Conservation (phyloP, 805 yeast species). For the Kregervanrija pseudodelftensis region DNA sequence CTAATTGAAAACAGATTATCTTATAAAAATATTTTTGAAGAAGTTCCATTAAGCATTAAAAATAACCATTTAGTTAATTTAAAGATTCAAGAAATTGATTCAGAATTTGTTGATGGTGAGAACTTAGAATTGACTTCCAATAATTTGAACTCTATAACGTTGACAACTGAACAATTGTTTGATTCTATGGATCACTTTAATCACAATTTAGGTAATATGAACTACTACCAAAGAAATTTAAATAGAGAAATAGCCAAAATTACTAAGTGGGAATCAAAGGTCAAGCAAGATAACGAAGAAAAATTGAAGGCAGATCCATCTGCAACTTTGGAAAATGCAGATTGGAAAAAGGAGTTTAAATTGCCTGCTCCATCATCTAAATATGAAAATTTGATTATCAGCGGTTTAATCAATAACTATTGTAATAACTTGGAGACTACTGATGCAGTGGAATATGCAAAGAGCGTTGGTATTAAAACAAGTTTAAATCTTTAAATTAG, state of each 20-base stretch:
- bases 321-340: conserved; percentile 38
- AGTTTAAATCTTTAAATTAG: conserved; percentile 32
- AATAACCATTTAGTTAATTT: conserved; percentile 57
- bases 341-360: conserved; percentile 57
- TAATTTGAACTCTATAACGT: conserved; percentile 33
- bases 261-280: conserved; percentile 66
- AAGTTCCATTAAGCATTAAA: conserved; percentile 56
- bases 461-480: conserved; percentile 52
- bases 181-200: conserved; percentile 69
- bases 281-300: conserved; percentile 57
- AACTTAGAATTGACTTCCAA: conserved; percentile 34
- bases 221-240: conserved; percentile 72
- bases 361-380: conserved; percentile 72
- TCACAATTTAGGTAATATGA: conserved; percentile 72
- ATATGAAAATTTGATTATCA: conserved; percentile 60
- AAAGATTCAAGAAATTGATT: conserved; percentile 22
- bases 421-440: conserved; percentile 66
- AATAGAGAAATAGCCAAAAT: conserved; percentile 65
- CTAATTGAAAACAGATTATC: conserved; percentile 54
- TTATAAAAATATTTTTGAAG: conserved; percentile 62
- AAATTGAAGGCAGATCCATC: conserved; percentile 53
- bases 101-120: conserved; percentile 10
- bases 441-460: conserved; percentile 60
- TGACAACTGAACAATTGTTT: conserved; percentile 53
- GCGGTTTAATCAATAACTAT: conserved; percentile 61